Percentiles rank a stretch among this genome's conserved stretches.
Conservation (phyloP, 1,284 basidiomycete genomes). For the Melampsora larici-populina region DNA sequence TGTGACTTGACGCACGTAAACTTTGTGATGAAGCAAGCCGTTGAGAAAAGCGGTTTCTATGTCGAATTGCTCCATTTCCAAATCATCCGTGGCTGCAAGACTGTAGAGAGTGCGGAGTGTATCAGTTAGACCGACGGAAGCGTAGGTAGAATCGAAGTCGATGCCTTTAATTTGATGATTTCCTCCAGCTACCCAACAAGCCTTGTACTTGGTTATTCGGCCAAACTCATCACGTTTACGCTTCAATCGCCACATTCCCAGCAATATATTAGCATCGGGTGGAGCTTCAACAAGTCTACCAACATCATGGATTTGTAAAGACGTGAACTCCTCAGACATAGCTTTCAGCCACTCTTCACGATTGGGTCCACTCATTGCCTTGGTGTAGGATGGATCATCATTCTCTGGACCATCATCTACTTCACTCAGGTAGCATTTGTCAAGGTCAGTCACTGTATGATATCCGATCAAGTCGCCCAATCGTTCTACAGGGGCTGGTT, state of each 20-base stretch:
- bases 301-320: background rate
- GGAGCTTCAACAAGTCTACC: background rate
- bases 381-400: background rate
- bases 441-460: too few relatives aligned
- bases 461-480: background rate
- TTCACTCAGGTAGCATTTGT: too few relatives aligned
- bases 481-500: background rate
- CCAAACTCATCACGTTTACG: background rate
- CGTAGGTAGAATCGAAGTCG: background rate
- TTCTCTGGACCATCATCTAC: too few relatives aligned
- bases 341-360: background rate
- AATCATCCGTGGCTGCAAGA: background rate
- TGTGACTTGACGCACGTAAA: background rate
- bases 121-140: background rate
- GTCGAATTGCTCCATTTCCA: background rate
- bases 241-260: background rate
- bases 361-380: background rate
- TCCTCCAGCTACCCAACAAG: background rate
- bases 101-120: background rate
- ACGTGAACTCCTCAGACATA: background rate
- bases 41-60: background rate
- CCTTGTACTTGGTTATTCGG: background rate
- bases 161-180: too few relatives aligned
- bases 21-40: background rate
- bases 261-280: background rate